A percentile compares a stretch with the other conserved stretches of the same genome.
These are phyloP conservation scores for Paraglomus occultum DNA, from an alignment of 192 early-diverging fungal genomes.

Conservation along the genomic window DNA sequence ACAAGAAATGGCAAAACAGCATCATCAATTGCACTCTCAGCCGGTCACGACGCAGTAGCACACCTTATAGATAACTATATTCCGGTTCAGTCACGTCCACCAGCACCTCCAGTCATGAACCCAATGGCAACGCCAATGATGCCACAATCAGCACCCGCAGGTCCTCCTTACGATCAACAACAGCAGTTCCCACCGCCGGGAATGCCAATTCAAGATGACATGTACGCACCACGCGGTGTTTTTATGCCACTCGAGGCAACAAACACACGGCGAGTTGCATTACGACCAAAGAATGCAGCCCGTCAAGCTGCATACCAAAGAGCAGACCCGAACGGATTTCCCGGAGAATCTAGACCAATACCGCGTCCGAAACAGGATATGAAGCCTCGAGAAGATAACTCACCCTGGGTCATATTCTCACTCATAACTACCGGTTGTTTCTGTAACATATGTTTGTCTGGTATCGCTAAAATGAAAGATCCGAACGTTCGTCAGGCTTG, in stretches of 20 bases:
- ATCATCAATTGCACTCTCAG: constrained; percentile 34
- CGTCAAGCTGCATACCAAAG: neutral
- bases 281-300: constrained; percentile 18
- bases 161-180: too few species aligned
- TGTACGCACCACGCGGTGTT: constrained; percentile 1
- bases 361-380: constrained; percentile 29
- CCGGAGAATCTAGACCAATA: neutral
- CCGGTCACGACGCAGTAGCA: constrained; percentile 34
- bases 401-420: constrained; percentile 28
- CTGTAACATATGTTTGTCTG: constrained; percentile 20
- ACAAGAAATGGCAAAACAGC: constrained; percentile 42
- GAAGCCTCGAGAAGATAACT: constrained; percentile 13
- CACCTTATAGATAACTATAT: constrained; percentile 35
- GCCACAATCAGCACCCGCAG: too few species aligned
- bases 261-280: neutral
- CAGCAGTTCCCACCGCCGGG: neutral
- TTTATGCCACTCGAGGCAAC: constrained; percentile 15
- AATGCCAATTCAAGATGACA: neutral
- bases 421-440: constrained; percentile 24
- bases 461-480: constrained; percentile 26
- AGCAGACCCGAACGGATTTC: neutral
- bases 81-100: neutral
- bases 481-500: constrained; percentile 63
- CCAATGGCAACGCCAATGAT: too few species aligned
- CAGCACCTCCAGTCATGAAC: neutral